Percentiles rank a stretch among this genome's conserved stretches.
Conservation (phyloP, 768 basidiomycete species). For the Rickenella mellea region DNA sequence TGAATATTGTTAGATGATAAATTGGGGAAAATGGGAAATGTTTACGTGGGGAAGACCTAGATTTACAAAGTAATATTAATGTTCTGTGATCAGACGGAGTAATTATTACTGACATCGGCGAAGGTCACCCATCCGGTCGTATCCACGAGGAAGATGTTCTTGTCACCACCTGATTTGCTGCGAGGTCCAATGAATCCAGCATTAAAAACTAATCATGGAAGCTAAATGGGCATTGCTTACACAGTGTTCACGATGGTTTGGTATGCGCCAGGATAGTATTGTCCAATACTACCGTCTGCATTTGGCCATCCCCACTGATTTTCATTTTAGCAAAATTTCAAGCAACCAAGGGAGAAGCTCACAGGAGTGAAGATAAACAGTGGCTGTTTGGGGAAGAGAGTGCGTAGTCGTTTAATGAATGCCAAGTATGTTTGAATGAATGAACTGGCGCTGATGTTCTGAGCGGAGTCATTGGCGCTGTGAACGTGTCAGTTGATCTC, state of each 20-base stretch:
- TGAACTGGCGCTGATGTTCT: constrained; percentile 12
- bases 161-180: constrained; percentile 14
- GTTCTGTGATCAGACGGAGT: not conserved
- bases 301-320: constrained; percentile 15
- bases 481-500: not conserved
- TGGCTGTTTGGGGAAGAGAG: constrained; percentile 13
- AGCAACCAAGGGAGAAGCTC: not conserved
- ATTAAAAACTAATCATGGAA: not conserved
- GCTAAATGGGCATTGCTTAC: constrained; percentile 1
- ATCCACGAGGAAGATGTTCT: constrained; percentile 16
- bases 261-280: constrained; percentile 14
- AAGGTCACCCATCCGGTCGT: constrained; percentile 15
- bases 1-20: not conserved
- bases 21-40: not conserved
- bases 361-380: constrained; percentile 14
- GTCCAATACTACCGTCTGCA: constrained; percentile 11
- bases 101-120: constrained; percentile 11
- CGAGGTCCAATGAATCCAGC: not conserved
- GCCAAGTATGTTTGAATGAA: constrained; percentile 14
- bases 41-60: constrained; percentile 29
- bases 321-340: not conserved
- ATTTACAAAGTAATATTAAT: not conserved
- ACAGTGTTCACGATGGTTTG: constrained; percentile 10
- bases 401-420: constrained; percentile 13
- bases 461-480: constrained; percentile 16